A percentile compares a stretch with the other conserved stretches of the same genome.
Evolutionary conservation across 108 stramenopile species (phyloP).

Genomic region (Nitzschia palea): DNA sequence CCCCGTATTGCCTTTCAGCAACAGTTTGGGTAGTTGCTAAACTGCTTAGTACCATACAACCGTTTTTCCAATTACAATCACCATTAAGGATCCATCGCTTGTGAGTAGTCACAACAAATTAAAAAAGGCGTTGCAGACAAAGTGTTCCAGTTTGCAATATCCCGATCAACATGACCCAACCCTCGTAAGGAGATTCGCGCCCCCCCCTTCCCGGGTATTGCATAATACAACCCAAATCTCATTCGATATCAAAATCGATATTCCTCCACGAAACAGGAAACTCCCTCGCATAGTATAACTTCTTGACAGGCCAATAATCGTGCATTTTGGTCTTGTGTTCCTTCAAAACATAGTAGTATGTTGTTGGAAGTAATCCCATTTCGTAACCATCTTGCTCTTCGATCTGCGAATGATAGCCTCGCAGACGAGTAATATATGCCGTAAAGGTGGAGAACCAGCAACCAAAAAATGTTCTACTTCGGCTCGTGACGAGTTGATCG

Average conservation of each 20-base stretch:
- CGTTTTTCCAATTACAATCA: no score
- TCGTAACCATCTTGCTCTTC: constrained; percentile 47
- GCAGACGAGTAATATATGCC: constrained; percentile 66
- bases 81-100: no score
- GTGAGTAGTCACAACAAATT: no score
- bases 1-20: no score
- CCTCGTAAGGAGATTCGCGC: no score
- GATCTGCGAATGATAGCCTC: constrained; percentile 69
- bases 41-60: no score
- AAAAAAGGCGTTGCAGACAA: no score
- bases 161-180: no score
- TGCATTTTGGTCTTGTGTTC: constrained; percentile 58
- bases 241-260: constrained; percentile 56
- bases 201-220: no score
- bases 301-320: constrained; percentile 44
- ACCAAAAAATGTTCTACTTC: constrained; percentile 72
- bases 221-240: neutral
- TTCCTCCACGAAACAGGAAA: constrained; percentile 76
- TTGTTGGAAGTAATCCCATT: constrained; percentile 45
- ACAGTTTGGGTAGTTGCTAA: no score
- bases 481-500: constrained; percentile 82
- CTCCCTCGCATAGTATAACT: constrained; percentile 66
- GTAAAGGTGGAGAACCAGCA: constrained; percentile 84
- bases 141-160: no score
- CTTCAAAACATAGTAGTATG: constrained; percentile 55